phyloP scores from a whole-genome alignment of 2,329 filamentous ascomycete genomes.

The Tolypocladium tundrense region DNA sequence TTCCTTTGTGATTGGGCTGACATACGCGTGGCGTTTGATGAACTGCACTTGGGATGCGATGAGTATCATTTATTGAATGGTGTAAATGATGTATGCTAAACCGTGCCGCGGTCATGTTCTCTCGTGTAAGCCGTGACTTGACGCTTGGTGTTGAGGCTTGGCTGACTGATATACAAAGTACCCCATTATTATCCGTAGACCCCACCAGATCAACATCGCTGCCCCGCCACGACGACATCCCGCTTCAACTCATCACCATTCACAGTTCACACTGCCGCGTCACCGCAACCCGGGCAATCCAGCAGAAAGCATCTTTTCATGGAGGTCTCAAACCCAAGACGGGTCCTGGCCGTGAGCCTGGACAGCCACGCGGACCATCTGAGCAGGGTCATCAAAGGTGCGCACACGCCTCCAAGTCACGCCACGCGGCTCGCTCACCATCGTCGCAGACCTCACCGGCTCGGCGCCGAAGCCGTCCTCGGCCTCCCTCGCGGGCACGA shows the following conservation, averaged over 20 bases:
- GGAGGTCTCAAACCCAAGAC: conserved; percentile 39
- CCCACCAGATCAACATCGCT: background rate
- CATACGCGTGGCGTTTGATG: background rate
- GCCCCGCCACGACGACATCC: background rate
- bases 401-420: background rate
- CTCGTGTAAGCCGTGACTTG: background rate
- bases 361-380: conserved; percentile 35
- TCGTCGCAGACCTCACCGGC: conserved; percentile 40
- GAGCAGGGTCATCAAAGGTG: conserved; percentile 44
- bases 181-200: no score
- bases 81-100: background rate
- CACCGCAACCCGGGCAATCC: no score
- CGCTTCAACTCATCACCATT: background rate
- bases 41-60: background rate
- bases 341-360: conserved; percentile 48
- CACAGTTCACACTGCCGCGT: background rate
- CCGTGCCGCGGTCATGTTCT: background rate
- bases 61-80: background rate
- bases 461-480: conserved; percentile 26
- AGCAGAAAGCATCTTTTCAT: background rate
- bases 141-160: background rate
- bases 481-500: conserved; percentile 44
- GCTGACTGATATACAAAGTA: background rate
- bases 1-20: background rate
- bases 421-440: background rate